Evolutionary conservation across 176 grass and related monocot genomes (phyloP).

Genomic region (Hordeum vulgare): DNA sequence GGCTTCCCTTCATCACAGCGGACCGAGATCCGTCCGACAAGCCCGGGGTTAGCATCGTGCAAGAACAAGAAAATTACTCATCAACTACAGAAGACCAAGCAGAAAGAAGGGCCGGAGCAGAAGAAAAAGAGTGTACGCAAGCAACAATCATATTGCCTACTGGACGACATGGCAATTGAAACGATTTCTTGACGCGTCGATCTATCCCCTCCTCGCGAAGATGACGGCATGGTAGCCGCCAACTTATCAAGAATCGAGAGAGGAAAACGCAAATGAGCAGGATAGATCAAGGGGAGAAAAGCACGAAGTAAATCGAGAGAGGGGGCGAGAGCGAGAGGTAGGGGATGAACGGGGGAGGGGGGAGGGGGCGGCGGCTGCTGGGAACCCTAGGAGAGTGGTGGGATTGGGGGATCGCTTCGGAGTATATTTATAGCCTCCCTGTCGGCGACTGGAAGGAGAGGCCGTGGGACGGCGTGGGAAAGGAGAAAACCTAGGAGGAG

Average conservation of each 20-base stretch:
- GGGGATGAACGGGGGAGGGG: too few relatives aligned
- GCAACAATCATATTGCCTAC: conserved; percentile 70
- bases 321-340: too few relatives aligned
- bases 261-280: background rate
- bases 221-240: background rate
- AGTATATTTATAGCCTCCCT: background rate
- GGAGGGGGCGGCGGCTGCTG: background rate
- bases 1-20: conserved; percentile 59
- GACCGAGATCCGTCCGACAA: conserved; percentile 33
- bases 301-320: rapidly evolving
- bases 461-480: background rate
- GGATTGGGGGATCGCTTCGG: rapidly evolving
- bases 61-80: background rate
- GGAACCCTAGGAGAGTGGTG: background rate
- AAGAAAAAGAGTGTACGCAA: conserved; percentile 25
- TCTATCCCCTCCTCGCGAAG: conserved; percentile 25
- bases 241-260: background rate
- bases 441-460: background rate
- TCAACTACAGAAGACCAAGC: background rate
- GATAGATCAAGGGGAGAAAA: rapidly evolving
- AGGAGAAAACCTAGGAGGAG: conserved; percentile 25
- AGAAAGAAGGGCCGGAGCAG: background rate
- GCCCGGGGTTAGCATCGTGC: conserved; percentile 68
- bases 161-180: conserved; percentile 44
- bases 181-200: conserved; percentile 76